A percentile compares a stretch with the other conserved stretches of the same genome.
Evolutionary conservation across 1,284 basidiomycete genomes (phyloP).

Genomic region (Melampsora occidentalis): DNA sequence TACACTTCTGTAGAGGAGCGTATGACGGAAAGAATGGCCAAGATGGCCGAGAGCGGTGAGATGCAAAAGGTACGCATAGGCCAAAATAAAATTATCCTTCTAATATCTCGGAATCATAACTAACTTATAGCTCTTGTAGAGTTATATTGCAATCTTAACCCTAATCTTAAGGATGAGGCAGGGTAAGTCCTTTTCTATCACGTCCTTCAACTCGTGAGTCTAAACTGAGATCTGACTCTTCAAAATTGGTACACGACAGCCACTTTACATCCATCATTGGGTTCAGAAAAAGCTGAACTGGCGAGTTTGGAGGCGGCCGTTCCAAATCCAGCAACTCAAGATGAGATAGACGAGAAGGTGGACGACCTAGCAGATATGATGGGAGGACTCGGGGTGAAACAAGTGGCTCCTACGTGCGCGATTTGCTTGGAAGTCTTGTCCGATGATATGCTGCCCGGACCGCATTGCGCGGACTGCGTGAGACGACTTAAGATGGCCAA

Average conservation of each 20-base stretch:
- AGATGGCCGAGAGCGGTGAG: conserved; percentile 31
- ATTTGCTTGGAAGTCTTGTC: conserved; percentile 22
- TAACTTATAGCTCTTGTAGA: conserved; percentile 58
- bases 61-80: conserved; percentile 58
- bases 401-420: background rate
- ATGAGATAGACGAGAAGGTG: conserved; percentile 25
- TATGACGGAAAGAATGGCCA: conserved; percentile 66
- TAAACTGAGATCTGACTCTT: background rate
- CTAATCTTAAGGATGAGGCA: conserved; percentile 67
- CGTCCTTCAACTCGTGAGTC: background rate
- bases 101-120: background rate
- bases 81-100: background rate
- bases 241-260: conserved; percentile 1
- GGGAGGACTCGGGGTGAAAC: conserved; percentile 6
- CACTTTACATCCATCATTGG: conserved; percentile 33
- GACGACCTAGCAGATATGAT: conserved; percentile 24
- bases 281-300: conserved; percentile 19
- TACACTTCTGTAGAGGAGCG: conserved; percentile 73
- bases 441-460: background rate
- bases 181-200: conserved; percentile 59
- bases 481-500: conserved; percentile 21
- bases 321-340: background rate
- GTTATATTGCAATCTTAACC: conserved; percentile 47
- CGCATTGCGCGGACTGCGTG: conserved; percentile 18
- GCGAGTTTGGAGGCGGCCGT: conserved; percentile 25